Percentiles rank a stretch among this genome's conserved stretches.
Conservation (phyloP, 2,329 filamentous ascomycete genomes). For the Ceratocystiopsis minuta region DNA sequence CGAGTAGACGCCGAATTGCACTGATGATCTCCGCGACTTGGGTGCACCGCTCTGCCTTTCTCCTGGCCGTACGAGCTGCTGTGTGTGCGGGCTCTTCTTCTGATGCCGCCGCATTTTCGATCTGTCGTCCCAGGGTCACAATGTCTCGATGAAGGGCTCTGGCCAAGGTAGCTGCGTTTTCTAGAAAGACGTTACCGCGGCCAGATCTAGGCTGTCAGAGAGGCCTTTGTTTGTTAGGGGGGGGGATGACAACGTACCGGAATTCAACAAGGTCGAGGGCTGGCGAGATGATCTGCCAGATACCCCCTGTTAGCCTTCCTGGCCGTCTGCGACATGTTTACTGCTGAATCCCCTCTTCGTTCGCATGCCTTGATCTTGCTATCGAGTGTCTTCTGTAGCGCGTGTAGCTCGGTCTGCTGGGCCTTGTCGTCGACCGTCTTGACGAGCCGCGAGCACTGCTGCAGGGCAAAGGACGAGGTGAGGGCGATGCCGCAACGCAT, state of each 20-base stretch:
- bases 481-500: conserved; percentile 74
- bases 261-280: conserved; percentile 86
- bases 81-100: conserved; percentile 14
- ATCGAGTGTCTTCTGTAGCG: conserved; percentile 56
- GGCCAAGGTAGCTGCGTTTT: conserved; percentile 69
- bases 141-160: conserved; percentile 74
- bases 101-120: conserved; percentile 48
- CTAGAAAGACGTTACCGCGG: conserved; percentile 43
- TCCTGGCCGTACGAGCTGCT: conserved; percentile 13
- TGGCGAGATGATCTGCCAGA: conserved; percentile 57
- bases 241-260: conserved; percentile 27
- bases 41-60: too few relatives aligned
- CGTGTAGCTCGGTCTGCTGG: conserved; percentile 48
- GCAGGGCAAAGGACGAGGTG: conserved; percentile 70
- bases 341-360: too few relatives aligned
- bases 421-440: conserved; percentile 58
- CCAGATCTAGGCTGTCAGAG: conserved; percentile 19
- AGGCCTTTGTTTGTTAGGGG: neutral
- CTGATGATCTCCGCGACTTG: conserved; percentile 29
- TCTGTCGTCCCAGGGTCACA: conserved; percentile 54
- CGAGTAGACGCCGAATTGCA: conserved; percentile 58
- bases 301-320: too few relatives aligned
- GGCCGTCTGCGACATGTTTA: too few relatives aligned
- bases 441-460: conserved; percentile 60
- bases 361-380: conserved; percentile 75